Evolutionary conservation across 345 rosid species (phyloP).

Genomic region (Capsella bursapastoris): DNA sequence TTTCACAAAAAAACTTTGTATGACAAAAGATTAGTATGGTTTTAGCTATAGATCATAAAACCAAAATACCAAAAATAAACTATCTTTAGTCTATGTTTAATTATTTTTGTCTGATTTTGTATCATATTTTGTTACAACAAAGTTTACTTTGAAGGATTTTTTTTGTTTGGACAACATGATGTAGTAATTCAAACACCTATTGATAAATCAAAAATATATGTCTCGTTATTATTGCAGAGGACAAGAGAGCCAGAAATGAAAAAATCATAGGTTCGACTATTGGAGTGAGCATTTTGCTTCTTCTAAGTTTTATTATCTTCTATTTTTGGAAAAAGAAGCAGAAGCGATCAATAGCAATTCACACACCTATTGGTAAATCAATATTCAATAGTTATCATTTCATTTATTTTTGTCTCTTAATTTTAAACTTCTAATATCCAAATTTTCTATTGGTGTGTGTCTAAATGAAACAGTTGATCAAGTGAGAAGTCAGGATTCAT

Average conservation of each 20-base stretch:
- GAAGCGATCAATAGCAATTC: slow-evolving; percentile 20
- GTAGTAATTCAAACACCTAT: too few relatives aligned
- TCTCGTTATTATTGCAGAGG: slow-evolving; percentile 43
- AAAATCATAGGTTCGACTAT: slow-evolving; percentile 53
- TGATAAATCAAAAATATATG: background rate
- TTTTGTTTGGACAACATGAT: background rate
- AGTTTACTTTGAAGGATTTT: background rate
- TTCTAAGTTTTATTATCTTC: slow-evolving; percentile 45
- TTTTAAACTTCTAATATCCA: background rate
- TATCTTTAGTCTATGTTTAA: too few relatives aligned
- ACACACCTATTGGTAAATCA: slow-evolving; percentile 32
- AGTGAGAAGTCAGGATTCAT: background rate
- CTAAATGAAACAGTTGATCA: background rate
- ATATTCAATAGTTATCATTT: background rate
- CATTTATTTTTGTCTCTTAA: background rate
- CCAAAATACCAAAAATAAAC: too few relatives aligned
- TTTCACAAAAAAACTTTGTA: too few relatives aligned
- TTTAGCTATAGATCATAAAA: too few relatives aligned
- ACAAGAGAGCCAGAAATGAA: slow-evolving; percentile 33
- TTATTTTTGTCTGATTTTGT: background rate
- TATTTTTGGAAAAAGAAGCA: slow-evolving; percentile 58
- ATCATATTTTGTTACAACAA: too few relatives aligned
- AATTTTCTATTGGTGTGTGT: background rate
- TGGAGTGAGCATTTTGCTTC: slow-evolving; percentile 52
- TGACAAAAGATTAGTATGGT: too few relatives aligned